Evolutionary conservation across 495 filamentous ascomycete species (phyloP).

Genomic region (Aspergillus hancockii): DNA sequence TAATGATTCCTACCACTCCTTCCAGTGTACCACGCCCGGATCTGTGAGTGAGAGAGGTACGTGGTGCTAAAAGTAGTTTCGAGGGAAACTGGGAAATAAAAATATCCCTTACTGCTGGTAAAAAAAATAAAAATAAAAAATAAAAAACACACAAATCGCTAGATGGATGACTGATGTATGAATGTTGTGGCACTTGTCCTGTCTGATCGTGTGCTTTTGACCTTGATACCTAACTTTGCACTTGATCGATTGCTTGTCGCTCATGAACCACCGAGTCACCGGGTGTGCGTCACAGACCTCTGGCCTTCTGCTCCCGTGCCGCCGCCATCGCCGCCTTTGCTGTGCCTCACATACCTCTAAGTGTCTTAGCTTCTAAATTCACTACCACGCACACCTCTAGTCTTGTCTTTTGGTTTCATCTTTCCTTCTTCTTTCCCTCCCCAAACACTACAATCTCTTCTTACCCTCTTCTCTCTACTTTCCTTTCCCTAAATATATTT

Average conservation of each 20-base stretch:
- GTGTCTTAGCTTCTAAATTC: not conserved
- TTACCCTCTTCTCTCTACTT: constrained; percentile 1
- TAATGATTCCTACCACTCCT: not conserved
- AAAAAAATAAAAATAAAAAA: too few relatives aligned
- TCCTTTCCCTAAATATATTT: constrained; percentile 12
- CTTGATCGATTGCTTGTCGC: constrained; percentile 16
- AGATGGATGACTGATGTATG: not conserved
- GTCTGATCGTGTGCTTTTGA: constrained; percentile 7
- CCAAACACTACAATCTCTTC: constrained; percentile 20
- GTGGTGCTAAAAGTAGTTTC: not conserved
- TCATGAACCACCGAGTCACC: constrained; percentile 29
- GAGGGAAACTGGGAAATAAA: not conserved
- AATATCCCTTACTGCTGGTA: constrained; percentile 1
- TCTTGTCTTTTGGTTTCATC: constrained; percentile 37
- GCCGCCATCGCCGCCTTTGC: constrained; percentile 1
- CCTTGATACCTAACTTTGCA: constrained; percentile 12
- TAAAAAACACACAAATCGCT: too few relatives aligned
- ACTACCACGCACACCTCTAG: constrained; percentile 43
- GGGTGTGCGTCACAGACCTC: constrained; percentile 35
- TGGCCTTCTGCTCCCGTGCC: constrained; percentile 9
- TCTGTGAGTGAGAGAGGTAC: not conserved
- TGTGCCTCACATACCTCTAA: constrained; percentile 13
- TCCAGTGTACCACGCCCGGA: not conserved
- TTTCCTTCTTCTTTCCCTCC: constrained; percentile 27
- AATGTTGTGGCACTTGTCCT: constrained; percentile 12